These are phyloP conservation scores for Durotheca rogersii DNA, from an alignment of 495 filamentous ascomycete genomes.

Conservation along the genomic window DNA sequence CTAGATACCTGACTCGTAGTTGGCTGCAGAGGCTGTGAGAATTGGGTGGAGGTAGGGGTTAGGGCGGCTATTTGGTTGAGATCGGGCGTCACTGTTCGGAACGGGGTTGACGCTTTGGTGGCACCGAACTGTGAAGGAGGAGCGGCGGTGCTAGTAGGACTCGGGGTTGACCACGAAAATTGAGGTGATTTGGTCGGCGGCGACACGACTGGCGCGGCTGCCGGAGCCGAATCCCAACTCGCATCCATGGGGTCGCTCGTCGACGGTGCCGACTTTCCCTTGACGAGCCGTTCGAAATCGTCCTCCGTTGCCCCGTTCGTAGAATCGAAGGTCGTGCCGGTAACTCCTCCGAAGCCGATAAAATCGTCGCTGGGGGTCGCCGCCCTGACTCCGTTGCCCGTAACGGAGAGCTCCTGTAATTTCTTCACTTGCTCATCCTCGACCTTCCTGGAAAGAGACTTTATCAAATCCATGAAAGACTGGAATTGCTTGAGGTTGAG, in stretches of 20 bases:
- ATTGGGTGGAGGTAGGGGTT: constrained; percentile 54
- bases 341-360: constrained; percentile 56
- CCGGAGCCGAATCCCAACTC: constrained; percentile 44
- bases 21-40: constrained; percentile 54
- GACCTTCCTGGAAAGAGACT: constrained; percentile 71
- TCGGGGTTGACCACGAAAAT: constrained; percentile 64
- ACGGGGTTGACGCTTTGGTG: constrained; percentile 45
- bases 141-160: constrained; percentile 32
- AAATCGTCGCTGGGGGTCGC: constrained; percentile 54
- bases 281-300: constrained; percentile 85
- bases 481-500: constrained; percentile 86
- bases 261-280: constrained; percentile 52
- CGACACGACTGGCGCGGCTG: constrained; percentile 28
- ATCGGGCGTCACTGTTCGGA: constrained; percentile 59
- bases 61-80: constrained; percentile 49
- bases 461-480: constrained; percentile 83
- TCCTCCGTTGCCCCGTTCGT: constrained; percentile 57
- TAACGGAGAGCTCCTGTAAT: constrained; percentile 72
- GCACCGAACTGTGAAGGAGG: constrained; percentile 34
- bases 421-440: constrained; percentile 87
- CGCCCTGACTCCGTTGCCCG: constrained; percentile 37
- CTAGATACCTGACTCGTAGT: constrained; percentile 2
- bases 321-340: constrained; percentile 50
- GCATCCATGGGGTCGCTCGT: constrained; percentile 41
- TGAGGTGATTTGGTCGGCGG: constrained; percentile 43